Conservation (phyloP, 1,139 yeast genomes). For the Starmera stellimalicola region DNA sequence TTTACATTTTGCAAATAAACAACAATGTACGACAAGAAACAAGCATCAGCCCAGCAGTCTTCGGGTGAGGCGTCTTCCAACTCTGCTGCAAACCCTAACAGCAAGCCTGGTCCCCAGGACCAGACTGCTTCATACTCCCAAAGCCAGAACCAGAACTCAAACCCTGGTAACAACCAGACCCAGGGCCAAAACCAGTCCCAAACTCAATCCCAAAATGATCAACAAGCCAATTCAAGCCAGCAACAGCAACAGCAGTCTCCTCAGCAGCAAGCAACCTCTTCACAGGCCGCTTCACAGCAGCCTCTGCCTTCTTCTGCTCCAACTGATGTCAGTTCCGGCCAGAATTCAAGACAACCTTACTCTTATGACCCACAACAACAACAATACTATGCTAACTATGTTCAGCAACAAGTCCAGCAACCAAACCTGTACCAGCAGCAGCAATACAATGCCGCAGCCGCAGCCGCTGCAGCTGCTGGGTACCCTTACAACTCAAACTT, state of each 20-base stretch:
- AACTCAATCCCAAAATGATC: background rate
- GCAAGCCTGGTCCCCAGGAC: no score
- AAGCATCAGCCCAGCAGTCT: no score
- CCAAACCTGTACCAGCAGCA: slow-evolving; percentile 4
- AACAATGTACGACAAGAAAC: no score
- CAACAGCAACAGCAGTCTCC: slow-evolving; percentile 4
- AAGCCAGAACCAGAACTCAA: no score
- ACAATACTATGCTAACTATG: slow-evolving; percentile 4
- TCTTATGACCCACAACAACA: slow-evolving; percentile 3
- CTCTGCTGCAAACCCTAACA: no score
- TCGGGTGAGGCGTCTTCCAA: no score
- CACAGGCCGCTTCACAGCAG: background rate
- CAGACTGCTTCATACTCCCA: no score
- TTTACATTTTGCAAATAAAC: no score
- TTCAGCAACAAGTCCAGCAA: slow-evolving; percentile 7
- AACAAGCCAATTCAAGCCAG: slow-evolving; percentile 1
- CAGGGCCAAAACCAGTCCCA: no score
- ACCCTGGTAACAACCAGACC: no score
- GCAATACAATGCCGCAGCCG: slow-evolving; percentile 5
- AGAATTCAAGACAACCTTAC: slow-evolving; percentile 7
- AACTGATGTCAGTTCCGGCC: slow-evolving; percentile 11
- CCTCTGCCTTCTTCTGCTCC: slow-evolving; percentile 7
- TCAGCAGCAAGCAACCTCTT: slow-evolving; percentile 2
- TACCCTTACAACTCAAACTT: background rate
- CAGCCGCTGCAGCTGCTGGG: background rate